Conservation (phyloP, 352 stramenopile species). For the Globisporangium paddicum region DNA sequence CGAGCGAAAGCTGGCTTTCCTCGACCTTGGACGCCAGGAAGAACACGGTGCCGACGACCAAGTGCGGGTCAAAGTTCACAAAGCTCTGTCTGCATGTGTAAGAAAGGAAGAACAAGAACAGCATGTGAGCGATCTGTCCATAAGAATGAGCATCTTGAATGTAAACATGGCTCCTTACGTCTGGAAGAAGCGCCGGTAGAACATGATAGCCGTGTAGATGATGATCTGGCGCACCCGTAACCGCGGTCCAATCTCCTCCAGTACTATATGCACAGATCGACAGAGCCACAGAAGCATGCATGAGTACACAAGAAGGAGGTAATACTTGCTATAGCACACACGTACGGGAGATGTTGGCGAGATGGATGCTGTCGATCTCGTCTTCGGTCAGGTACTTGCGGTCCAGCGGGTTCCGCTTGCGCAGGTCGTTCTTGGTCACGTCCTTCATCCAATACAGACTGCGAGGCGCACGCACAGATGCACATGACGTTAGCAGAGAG, state of each 20-base stretch:
- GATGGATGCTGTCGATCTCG: constrained; percentile 87
- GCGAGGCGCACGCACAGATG: neutral
- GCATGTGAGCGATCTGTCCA: too few relatives aligned
- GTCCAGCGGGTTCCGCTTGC: constrained; percentile 75
- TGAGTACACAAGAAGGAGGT: neutral
- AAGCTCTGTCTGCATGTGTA: constrained; percentile 76
- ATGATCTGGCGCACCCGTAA: constrained; percentile 86
- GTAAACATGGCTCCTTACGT: constrained; percentile 42
- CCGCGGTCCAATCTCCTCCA: constrained; percentile 79
- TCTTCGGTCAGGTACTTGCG: constrained; percentile 69
- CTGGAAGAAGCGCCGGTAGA: constrained; percentile 89
- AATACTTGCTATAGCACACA: neutral
- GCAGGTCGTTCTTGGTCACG: constrained; percentile 67
- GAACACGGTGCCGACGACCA: constrained; percentile 82
- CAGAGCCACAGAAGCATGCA: neutral
- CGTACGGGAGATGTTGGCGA: constrained; percentile 81
- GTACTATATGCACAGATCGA: constrained; percentile 29
- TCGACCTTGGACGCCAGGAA: constrained; percentile 87
- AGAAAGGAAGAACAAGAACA: neutral
- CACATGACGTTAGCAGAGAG: neutral
- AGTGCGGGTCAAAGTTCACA: constrained; percentile 83
- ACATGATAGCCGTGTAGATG: constrained; percentile 89
- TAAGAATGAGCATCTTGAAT: too few relatives aligned
- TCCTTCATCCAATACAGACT: constrained; percentile 90
- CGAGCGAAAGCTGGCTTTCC: constrained; percentile 78